Evolutionary conservation across 306 rosid species (phyloP), one percentile per base, ranked within the genome.

Genomic region (Vigna mungo): DNA sequence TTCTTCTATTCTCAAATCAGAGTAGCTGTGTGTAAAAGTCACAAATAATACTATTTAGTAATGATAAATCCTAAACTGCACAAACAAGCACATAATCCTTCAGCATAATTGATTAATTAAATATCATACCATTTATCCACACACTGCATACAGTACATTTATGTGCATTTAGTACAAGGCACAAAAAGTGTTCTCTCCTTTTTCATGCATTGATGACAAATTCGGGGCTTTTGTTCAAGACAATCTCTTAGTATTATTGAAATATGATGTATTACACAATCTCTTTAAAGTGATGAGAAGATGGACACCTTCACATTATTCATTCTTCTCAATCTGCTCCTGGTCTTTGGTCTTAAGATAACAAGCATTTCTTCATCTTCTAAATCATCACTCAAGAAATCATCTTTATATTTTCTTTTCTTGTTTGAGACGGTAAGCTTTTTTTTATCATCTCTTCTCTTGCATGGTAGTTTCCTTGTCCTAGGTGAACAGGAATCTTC

Each of bases 141-240:
- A 65, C 97, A 93, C 41, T 78, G 86, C 64, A 72, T 5, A 61
- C 97, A 93, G 82, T 93, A 93, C 61, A 90, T 51, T 77, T 86
- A 89, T 60, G 64, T 21, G 80, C 97, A 93, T 15, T 74, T 84
- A 67, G 82, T 72, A 81, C 97, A 93, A 48, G 90, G 87, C 55
- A 89, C 81, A 56, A 78, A 78, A 20, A 32, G 48, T 72, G 36
- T 58, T 36, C 84, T 87, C 55, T 79, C 87, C 85, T 77, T 84
- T 81, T 83, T 88, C 90, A 68, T 68, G 82, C 97, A 93, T 75
- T 93, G 97, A 70, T 93, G 97, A 77, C 97, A 93, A 72, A 11
- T 85, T 75, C 78, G 56, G 53, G 61, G 11, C 58, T 48, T 77
- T 66, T 56, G 79, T 62, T 37, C 46, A 25, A 51, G 20, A 74